A percentile compares a stretch with the other conserved stretches of the same genome.
phyloP scores from a whole-genome alignment of 257 asterid species.

The Avicennia marina region DNA sequence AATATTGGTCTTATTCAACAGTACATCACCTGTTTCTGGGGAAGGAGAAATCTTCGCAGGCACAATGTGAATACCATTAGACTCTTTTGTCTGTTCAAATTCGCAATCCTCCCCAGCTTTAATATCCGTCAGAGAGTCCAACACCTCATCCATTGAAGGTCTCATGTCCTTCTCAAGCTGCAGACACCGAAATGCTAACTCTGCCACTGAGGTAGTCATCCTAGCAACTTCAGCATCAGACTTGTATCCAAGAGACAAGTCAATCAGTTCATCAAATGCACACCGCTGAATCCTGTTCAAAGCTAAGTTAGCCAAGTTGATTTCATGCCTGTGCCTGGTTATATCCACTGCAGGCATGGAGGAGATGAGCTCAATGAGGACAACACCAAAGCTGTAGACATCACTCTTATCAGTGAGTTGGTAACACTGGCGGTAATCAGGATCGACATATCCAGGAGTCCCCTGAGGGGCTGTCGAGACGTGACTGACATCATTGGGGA shows the following conservation, averaged over 20 bases:
- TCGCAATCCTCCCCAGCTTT: not conserved
- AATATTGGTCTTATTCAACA: constrained; percentile 28
- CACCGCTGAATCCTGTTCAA: constrained; percentile 14
- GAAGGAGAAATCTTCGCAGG: constrained; percentile 18
- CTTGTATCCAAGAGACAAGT: constrained; percentile 15
- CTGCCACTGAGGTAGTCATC: constrained; percentile 15
- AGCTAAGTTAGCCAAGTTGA: constrained; percentile 20
- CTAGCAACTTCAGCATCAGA: constrained; percentile 5
- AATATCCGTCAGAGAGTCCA: constrained; percentile 13
- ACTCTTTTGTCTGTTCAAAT: constrained; percentile 11
- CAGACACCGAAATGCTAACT: constrained; percentile 25
- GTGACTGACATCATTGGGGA: constrained; percentile 8
- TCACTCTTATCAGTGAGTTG: constrained; percentile 14
- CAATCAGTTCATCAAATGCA: constrained; percentile 15
- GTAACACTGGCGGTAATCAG: constrained; percentile 13
- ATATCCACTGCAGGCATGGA: constrained; percentile 21
- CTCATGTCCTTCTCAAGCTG: constrained; percentile 20
- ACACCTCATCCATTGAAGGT: constrained; percentile 24
- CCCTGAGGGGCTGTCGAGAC: constrained; percentile 18
- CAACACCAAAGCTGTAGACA: constrained; percentile 24
- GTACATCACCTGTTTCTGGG: constrained; percentile 35
- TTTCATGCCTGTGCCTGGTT: constrained; percentile 20
- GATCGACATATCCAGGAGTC: constrained; percentile 16
- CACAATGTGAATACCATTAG: not conserved
- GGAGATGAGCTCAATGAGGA: constrained; percentile 22